Evolutionary conservation across 768 basidiomycete species (phyloP).

Genomic region (Strobilomyces confusus): DNA sequence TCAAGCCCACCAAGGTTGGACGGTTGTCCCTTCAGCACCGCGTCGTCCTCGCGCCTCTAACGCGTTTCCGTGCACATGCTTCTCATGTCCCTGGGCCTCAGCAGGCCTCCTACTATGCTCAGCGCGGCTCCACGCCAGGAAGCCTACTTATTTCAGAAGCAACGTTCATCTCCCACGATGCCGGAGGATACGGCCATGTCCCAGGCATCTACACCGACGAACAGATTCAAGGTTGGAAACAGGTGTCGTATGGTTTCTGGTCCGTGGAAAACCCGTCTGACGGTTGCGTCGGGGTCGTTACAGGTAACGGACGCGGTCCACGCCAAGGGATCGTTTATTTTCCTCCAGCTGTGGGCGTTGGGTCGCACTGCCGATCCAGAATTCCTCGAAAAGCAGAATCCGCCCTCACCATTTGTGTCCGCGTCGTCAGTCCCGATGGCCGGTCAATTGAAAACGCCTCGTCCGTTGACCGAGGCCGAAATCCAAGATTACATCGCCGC

Average conservation of each 20-base stretch:
- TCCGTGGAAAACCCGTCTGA: too few relatives aligned
- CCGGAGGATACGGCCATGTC: too few relatives aligned
- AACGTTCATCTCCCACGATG: conserved; percentile 38
- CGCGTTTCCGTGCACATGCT: conserved; percentile 4
- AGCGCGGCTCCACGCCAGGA: conserved; percentile 44
- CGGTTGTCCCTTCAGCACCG: neutral
- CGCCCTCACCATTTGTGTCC: neutral
- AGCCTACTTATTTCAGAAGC: conserved; percentile 57
- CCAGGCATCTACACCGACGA: too few relatives aligned
- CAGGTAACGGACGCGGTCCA: conserved; percentile 40
- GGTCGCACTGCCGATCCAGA: neutral
- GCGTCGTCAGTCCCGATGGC: neutral
- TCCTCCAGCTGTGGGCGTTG: neutral
- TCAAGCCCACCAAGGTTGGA: neutral
- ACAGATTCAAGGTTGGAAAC: too few relatives aligned
- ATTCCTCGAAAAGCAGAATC: neutral
- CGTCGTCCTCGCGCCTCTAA: neutral
- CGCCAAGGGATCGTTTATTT: conserved; percentile 38
- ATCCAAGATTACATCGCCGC: neutral
- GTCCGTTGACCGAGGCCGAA: neutral
- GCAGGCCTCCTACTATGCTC: conserved; percentile 43
- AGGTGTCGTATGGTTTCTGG: too few relatives aligned
- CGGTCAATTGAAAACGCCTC: neutral
- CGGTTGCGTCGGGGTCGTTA: too few relatives aligned
- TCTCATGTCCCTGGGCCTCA: conserved; percentile 35